Percentiles rank a stretch among this genome's conserved stretches.
Conservation (phyloP, 2,329 filamentous ascomycete genomes). For the Xylaria sp. region DNA sequence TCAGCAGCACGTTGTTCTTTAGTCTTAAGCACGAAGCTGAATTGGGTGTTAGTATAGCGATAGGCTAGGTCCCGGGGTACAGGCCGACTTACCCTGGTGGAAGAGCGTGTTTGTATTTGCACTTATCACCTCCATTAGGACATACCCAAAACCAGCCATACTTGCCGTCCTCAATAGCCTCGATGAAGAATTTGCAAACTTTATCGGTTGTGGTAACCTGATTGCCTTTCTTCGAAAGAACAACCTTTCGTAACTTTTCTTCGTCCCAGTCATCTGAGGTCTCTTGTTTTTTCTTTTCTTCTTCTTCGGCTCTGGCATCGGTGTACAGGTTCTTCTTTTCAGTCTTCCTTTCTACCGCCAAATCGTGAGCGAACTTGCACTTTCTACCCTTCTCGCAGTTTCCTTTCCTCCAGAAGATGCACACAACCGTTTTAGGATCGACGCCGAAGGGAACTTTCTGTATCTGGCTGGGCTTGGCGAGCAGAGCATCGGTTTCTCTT, state of each 20-base stretch:
- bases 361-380: slow-evolving; percentile 97
- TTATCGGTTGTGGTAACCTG: slow-evolving; percentile 96
- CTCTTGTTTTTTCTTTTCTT: slow-evolving; percentile 85
- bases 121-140: slow-evolving; percentile 95
- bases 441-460: slow-evolving; percentile 98
- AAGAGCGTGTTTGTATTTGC: slow-evolving; percentile 97
- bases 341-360: slow-evolving; percentile 87
- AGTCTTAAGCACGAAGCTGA: slow-evolving; percentile 93
- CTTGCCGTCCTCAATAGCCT: slow-evolving; percentile 96
- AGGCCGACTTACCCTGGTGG: slow-evolving; percentile 81
- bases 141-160: slow-evolving; percentile 99
- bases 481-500: slow-evolving; percentile 80
- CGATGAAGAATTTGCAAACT: slow-evolving; percentile 98
- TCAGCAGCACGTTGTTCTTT: slow-evolving; percentile 96
- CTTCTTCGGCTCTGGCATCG: slow-evolving; percentile 79
- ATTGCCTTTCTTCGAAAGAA: slow-evolving; percentile 96
- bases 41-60: slow-evolving; percentile 41
- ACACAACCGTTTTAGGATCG: slow-evolving; percentile 96
- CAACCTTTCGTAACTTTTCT: slow-evolving; percentile 89
- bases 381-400: slow-evolving; percentile 97
- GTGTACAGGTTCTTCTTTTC: slow-evolving; percentile 93
- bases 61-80: not conserved
- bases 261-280: slow-evolving; percentile 98
- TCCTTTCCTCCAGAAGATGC: slow-evolving; percentile 97
- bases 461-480: slow-evolving; percentile 92